A percentile compares a stretch with the other conserved stretches of the same genome.
phyloP scores from a whole-genome alignment of 2,329 filamentous ascomycete genomes.

The Ophiosphaerella korrae region DNA sequence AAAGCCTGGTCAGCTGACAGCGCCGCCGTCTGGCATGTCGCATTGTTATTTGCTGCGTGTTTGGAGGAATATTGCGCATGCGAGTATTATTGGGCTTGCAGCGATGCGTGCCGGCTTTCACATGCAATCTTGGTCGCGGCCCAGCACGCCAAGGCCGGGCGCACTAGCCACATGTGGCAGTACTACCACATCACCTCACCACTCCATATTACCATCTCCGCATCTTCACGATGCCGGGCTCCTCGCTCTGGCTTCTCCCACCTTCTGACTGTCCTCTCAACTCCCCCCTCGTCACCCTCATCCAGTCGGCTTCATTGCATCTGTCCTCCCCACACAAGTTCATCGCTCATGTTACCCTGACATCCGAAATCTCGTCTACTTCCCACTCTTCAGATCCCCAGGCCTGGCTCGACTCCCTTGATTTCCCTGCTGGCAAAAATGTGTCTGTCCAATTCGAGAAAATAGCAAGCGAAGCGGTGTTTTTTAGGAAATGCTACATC shows the following conservation, averaged over 20 bases:
- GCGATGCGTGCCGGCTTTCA: slow-evolving; percentile 17
- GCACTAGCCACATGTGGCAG: too few species aligned
- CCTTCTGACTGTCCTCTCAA: slow-evolving; percentile 41
- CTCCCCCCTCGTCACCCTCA: slow-evolving; percentile 38
- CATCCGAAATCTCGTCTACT: slow-evolving; percentile 39
- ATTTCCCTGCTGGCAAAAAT: slow-evolving; percentile 19
- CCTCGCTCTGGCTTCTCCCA: slow-evolving; percentile 52
- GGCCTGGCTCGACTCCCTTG: slow-evolving; percentile 43
- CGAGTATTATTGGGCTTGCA: slow-evolving; percentile 7
- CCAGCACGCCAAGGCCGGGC: too few species aligned
- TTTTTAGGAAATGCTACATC: slow-evolving; percentile 49
- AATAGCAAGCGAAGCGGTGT: slow-evolving; percentile 43
- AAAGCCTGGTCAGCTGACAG: slow-evolving; percentile 17
- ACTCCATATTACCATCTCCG: not conserved
- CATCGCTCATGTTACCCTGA: slow-evolving; percentile 51
- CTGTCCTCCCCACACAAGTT: slow-evolving; percentile 47
- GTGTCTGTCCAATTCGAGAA: slow-evolving; percentile 36
- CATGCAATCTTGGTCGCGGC: slow-evolving; percentile 4
- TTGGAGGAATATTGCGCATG: slow-evolving; percentile 24
- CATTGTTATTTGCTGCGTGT: slow-evolving; percentile 31
- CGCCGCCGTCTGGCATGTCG: slow-evolving; percentile 23
- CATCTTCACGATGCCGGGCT: slow-evolving; percentile 43
- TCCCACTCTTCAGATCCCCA: slow-evolving; percentile 40
- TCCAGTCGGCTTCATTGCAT: slow-evolving; percentile 38
- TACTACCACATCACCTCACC: not conserved